Evolutionary conservation across 1,139 yeast species (phyloP), one percentile per base, ranked within the genome.

Genomic region (Taiozyma onychis): DNA sequence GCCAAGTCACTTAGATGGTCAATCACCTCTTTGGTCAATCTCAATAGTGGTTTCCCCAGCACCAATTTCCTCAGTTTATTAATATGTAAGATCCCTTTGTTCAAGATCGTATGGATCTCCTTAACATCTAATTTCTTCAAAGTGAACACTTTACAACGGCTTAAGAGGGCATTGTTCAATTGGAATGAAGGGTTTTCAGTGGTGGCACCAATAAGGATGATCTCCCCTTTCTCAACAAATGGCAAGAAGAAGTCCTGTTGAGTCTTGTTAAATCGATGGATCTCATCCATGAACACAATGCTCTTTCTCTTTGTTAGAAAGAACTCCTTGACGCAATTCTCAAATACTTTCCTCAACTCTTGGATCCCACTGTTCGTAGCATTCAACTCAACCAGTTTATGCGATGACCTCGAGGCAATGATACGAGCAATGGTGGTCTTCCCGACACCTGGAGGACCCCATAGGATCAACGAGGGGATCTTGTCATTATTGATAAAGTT

Each of bases 391-490:
- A 89, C 78, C 66, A 91, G 87, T 52, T 82, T 70, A 10, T 58
- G 58, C 13, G 57, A 56, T 2, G 70, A 67, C 83, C 60, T 54
- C 41, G 61, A 59, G 3, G 72, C 57, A 16, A 73, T 57, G 35
- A 76, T 62, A 39, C 82, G 60, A 0, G 85, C 85, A 44, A 81
- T 64, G 0, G 98, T 83, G 0, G 99, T 93, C 64, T 93, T 93
- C 0, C 99, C 99, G 2, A 86, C 93, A 0, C 98, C 98, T 1
- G 97, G 96, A 1, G 88, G 88, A 0, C 99, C 99, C 98, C 98
- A 93, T 14, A 93, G 71, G 7, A 93, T 81, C 72, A 93, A 78
- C 0, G 97, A 90, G 0, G 98, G 98, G 2, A 82, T 79, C 56
- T 69, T 71, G 43, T 81, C 85, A 26, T 64, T 63, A 32, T 76